Evolutionary conservation across 2,329 filamentous ascomycete species (phyloP).

Genomic region (Madurella mycetomatis): DNA sequence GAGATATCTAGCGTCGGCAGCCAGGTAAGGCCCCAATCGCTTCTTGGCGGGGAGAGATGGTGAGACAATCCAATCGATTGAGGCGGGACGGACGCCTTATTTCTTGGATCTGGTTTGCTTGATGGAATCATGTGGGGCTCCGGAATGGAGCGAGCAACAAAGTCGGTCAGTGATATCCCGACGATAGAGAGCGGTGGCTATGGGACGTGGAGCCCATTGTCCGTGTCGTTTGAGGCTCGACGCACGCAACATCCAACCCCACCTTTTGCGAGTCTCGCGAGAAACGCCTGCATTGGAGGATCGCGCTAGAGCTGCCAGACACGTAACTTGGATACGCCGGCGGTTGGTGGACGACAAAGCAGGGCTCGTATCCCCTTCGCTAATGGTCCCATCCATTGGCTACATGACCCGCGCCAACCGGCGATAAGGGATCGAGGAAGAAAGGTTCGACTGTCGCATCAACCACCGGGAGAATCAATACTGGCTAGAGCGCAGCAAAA

Average conservation of each 20-base stretch:
- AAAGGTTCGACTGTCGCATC: too few species aligned
- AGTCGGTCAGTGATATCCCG: constrained; percentile 26
- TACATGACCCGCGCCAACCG: too few species aligned
- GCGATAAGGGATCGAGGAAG: too few species aligned
- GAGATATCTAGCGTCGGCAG: constrained; percentile 15
- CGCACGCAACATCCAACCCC: background rate
- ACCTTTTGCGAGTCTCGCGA: background rate
- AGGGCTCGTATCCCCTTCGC: too few species aligned
- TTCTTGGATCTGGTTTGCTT: constrained; percentile 8
- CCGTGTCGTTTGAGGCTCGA: background rate
- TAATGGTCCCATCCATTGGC: too few species aligned
- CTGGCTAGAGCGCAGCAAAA: background rate
- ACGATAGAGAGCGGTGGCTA: constrained; percentile 10
- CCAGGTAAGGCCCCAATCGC: background rate
- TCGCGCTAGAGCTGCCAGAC: background rate
- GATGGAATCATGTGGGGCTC: constrained; percentile 9
- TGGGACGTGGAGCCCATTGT: constrained; percentile 7
- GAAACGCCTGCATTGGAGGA: background rate
- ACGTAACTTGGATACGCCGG: background rate
- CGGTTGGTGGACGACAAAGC: background rate
- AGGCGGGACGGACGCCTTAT: background rate
- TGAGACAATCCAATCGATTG: constrained; percentile 1
- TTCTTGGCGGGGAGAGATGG: constrained; percentile 3
- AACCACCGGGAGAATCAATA: too few species aligned
- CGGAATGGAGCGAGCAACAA: constrained; percentile 4